These are phyloP conservation scores for Sinapis alba DNA, from an alignment of 441 rosid species.

Conservation along the genomic window DNA sequence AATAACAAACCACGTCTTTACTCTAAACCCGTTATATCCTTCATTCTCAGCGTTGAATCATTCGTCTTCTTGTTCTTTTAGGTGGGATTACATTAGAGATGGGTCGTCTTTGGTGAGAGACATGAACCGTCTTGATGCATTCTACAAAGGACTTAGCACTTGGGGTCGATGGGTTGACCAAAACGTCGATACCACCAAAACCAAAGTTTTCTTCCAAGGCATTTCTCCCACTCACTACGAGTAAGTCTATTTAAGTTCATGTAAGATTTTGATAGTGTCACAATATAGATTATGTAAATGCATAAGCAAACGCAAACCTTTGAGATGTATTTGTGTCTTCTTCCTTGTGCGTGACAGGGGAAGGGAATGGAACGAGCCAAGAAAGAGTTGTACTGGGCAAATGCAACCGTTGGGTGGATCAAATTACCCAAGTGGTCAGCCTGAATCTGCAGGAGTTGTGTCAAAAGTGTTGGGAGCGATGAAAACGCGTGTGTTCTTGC, in stretches of 20 bases:
- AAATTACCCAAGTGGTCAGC: constrained; percentile 50
- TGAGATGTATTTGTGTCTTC: not conserved
- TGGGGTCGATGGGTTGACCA: constrained; percentile 67
- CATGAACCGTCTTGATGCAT: constrained; percentile 65
- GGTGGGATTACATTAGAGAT: constrained; percentile 64
- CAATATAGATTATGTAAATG: not conserved
- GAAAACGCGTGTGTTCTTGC: constrained; percentile 51
- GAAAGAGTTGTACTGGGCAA: constrained; percentile 53
- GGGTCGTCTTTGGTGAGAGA: constrained; percentile 45
- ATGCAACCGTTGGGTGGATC: constrained; percentile 54
- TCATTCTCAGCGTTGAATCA: not conserved
- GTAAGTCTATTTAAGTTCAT: constrained; percentile 43
- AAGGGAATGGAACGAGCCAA: constrained; percentile 59
- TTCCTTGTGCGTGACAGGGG: constrained; percentile 45
- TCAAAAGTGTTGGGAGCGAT: constrained; percentile 49
- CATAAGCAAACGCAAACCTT: not conserved
- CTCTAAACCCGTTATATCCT: not conserved
- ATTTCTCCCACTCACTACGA: constrained; percentile 71
- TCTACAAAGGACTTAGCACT: constrained; percentile 55
- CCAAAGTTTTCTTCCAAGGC: constrained; percentile 69
- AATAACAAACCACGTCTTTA: not conserved
- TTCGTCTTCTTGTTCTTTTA: constrained; percentile 18
- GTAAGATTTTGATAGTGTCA: not conserved
- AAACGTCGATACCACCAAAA: constrained; percentile 50
- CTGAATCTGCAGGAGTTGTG: constrained; percentile 49